phyloP scores from a whole-genome alignment of 2,329 filamentous ascomycete genomes.

The Calonectria pseudoturangicola region DNA sequence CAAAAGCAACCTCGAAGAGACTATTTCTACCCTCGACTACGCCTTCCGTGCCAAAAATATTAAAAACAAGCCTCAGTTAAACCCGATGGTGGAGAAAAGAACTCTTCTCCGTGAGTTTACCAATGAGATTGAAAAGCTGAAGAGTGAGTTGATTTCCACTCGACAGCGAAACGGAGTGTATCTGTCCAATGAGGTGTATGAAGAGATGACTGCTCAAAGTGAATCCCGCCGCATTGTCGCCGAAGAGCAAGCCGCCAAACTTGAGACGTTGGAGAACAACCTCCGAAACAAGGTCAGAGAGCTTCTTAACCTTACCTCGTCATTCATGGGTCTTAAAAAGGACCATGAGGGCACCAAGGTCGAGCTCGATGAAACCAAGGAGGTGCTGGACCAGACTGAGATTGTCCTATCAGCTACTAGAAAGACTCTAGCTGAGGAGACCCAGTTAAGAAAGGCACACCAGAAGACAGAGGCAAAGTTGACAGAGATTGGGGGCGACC shows the following conservation, averaged over 20 bases:
- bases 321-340: constrained; percentile 91
- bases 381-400: constrained; percentile 90
- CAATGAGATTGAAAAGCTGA: constrained; percentile 93
- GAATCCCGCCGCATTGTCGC: constrained; percentile 93
- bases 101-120: constrained; percentile 94
- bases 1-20: constrained; percentile 96
- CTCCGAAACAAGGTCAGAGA: constrained; percentile 96
- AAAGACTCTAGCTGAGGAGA: constrained; percentile 86
- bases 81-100: constrained; percentile 94
- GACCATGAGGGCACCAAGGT: constrained; percentile 87
- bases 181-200: constrained; percentile 89
- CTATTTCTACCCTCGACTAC: constrained; percentile 98
- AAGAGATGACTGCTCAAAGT: constrained; percentile 93
- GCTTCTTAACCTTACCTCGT: constrained; percentile 88
- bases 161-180: constrained; percentile 97
- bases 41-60: constrained; percentile 99
- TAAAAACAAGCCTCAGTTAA: constrained; percentile 96
- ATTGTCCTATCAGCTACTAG: constrained; percentile 86
- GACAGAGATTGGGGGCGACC: constrained; percentile 81
- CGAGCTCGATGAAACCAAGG: constrained; percentile 86
- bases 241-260: constrained; percentile 93
- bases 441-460: constrained; percentile 86
- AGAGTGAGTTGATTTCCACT: constrained; percentile 94
- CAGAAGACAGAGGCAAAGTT: constrained; percentile 89
- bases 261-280: constrained; percentile 93